These are phyloP conservation scores for Phytopythium ostracodes DNA, from an alignment of 352 stramenopile species.

Conservation along the genomic window DNA sequence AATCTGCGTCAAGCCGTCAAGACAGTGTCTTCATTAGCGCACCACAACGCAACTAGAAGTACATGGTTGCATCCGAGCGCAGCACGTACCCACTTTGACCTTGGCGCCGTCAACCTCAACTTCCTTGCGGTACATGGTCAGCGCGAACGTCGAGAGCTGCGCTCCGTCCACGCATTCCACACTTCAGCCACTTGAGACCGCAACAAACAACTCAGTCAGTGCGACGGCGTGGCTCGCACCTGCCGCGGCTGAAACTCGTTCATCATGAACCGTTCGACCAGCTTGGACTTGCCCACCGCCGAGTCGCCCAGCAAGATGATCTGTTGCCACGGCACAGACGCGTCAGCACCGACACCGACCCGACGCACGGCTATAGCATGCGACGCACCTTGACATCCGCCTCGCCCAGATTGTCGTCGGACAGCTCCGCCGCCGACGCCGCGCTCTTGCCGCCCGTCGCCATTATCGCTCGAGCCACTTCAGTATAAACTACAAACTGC, in stretches of 20 bases:
- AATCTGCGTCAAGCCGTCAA: constrained; percentile 46
- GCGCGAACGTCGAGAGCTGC: constrained; percentile 92
- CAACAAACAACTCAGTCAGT: too few species aligned
- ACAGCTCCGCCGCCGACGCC: constrained; percentile 15
- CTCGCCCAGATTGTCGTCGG: constrained; percentile 48
- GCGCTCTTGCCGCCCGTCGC: constrained; percentile 20
- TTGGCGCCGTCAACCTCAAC: constrained; percentile 71
- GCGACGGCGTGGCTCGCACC: constrained; percentile 16
- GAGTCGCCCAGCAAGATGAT: constrained; percentile 93
- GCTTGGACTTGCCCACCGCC: constrained; percentile 94
- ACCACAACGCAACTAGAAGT: not conserved
- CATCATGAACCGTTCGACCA: constrained; percentile 95
- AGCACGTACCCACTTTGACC: constrained; percentile 56
- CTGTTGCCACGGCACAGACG: constrained; percentile 19
- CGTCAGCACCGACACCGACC: constrained; percentile 1
- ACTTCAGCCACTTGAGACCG: too few species aligned
- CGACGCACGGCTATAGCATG: not conserved
- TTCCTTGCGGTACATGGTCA: constrained; percentile 94
- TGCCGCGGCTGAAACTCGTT: constrained; percentile 94
- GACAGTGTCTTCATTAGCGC: not conserved
- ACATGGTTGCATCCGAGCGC: not conserved
- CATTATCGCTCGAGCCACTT: constrained; percentile 18
- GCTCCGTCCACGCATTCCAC: not conserved
- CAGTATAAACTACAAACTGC: too few species aligned
- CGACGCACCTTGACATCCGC: constrained; percentile 52